Evolutionary conservation across 441 rosid species (phyloP).

Genomic region (Eruca vesicaria): DNA sequence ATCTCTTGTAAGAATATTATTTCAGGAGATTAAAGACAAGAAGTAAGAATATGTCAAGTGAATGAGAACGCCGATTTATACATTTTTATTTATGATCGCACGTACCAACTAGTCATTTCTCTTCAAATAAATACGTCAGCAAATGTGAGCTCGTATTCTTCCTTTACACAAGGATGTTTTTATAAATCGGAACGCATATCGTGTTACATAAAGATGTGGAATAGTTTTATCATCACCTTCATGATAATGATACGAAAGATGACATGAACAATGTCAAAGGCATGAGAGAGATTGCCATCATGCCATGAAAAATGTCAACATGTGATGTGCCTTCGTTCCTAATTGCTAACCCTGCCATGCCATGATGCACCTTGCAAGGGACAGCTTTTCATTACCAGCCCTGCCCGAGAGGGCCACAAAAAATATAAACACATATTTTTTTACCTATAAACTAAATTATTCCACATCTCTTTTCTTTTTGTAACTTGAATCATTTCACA

Average conservation of each 20-base stretch:
- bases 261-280: slow-evolving; percentile 14
- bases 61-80: too few species aligned
- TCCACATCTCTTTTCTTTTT: too few species aligned
- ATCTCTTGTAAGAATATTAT: too few species aligned
- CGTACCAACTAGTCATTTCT: background rate
- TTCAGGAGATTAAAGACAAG: too few species aligned
- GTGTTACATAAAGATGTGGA: background rate
- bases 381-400: background rate
- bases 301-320: background rate
- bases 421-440: too few species aligned
- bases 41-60: too few species aligned
- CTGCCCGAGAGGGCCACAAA: too few species aligned
- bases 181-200: background rate
- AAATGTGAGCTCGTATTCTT: background rate
- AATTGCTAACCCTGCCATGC: slow-evolving; percentile 33
- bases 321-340: slow-evolving; percentile 34
- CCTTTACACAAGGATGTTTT: background rate
- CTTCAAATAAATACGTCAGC: background rate
- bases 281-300: background rate
- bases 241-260: background rate
- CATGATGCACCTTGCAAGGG: slow-evolving; percentile 32
- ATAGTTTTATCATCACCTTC: slow-evolving; percentile 14
- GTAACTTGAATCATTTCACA: too few species aligned
- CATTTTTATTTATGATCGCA: background rate
- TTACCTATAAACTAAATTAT: too few species aligned